Percentiles rank a stretch among this genome's conserved stretches.
Conservation (phyloP, 495 filamentous ascomycete species). For the Aspergillus bridgeri region DNA sequence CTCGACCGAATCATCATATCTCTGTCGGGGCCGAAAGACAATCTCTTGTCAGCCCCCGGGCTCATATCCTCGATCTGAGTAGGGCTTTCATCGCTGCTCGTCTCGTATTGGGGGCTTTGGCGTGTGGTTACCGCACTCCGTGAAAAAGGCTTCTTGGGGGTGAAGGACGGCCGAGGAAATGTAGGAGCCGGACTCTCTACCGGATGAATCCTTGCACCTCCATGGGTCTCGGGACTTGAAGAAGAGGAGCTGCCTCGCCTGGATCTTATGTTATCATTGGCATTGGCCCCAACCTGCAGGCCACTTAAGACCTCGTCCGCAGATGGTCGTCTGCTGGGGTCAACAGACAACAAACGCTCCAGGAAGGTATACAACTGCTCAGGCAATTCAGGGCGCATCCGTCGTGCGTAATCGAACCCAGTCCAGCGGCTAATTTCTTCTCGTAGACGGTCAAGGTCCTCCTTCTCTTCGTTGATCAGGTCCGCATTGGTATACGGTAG, state of each 20-base stretch:
- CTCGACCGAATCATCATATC: constrained; percentile 37
- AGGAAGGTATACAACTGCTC: constrained; percentile 82
- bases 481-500: constrained; percentile 85
- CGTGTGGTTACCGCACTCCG: constrained; percentile 25
- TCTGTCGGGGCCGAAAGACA: constrained; percentile 30
- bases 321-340: constrained; percentile 73
- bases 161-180: constrained; percentile 27
- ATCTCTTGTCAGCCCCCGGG: constrained; percentile 16
- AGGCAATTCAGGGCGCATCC: constrained; percentile 76
- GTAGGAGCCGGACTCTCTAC: constrained; percentile 44
- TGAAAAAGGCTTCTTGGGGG: constrained; percentile 29
- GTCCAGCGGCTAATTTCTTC: constrained; percentile 84
- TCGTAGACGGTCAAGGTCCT: constrained; percentile 85
- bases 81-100: constrained; percentile 19
- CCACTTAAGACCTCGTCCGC: constrained; percentile 83
- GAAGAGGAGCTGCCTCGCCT: constrained; percentile 42
- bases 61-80: constrained; percentile 16
- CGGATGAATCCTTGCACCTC: constrained; percentile 56
- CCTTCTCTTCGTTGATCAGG: constrained; percentile 77
- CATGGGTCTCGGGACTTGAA: constrained; percentile 48
- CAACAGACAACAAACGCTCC: constrained; percentile 71
- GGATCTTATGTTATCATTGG: constrained; percentile 53
- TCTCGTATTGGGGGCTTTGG: constrained; percentile 32
- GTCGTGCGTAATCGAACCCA: constrained; percentile 74
- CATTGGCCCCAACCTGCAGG: constrained; percentile 67